Evolutionary conservation across 2,329 filamentous ascomycete genomes (phyloP), one percentile per base, ranked within the genome.

Genomic region (Penicillium rolfsii): DNA sequence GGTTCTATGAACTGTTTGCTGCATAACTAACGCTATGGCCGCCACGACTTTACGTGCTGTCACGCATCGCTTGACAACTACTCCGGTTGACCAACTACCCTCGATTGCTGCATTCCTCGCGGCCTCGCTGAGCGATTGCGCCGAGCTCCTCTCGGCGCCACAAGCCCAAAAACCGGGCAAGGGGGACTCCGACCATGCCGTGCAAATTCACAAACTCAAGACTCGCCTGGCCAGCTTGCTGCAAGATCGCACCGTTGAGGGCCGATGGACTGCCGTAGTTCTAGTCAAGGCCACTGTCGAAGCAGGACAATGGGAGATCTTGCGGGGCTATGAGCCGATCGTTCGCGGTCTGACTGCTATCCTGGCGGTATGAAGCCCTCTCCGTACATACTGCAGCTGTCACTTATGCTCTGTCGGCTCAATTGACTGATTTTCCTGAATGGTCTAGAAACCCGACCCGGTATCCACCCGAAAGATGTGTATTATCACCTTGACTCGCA

Each of bases 201-300:
- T 89, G n/a, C 84, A 92, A 22, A 84, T 95, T 1, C 91, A 96
- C 76, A 94, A 91, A 74, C 83, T 96, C 70, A 91, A 90, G 73
- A 91, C 90, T 4, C 87, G 91, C 56, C 82, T 97, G 61, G 89
- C 87, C 1, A 88, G 90, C 12, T 82, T 97, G 14, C 80, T 97
- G 36, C 90, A 91, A 72, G 92, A 94, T 58, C 89, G 89, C 60
- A 91, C 81, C 52, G 74, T 86, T 2, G 87, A 93, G 68, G 91
- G 89, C 46, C 86, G 91, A 70, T 96, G 94, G 79, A 85, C 88
- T 19, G 93, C 89, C 6, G 86, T 91, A 46, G 87, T 90, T 16
- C 78, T 97, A 52, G 85, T 93, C 75, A 97, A 97, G 79, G 86
- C 90, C 4, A 82, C 89, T 4, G 81, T 97, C 46, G 93, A 97